A percentile compares a stretch with the other conserved stretches of the same genome.
Evolutionary conservation across 1,139 yeast genomes (phyloP).

Genomic region (Candida sanyaensis): DNA sequence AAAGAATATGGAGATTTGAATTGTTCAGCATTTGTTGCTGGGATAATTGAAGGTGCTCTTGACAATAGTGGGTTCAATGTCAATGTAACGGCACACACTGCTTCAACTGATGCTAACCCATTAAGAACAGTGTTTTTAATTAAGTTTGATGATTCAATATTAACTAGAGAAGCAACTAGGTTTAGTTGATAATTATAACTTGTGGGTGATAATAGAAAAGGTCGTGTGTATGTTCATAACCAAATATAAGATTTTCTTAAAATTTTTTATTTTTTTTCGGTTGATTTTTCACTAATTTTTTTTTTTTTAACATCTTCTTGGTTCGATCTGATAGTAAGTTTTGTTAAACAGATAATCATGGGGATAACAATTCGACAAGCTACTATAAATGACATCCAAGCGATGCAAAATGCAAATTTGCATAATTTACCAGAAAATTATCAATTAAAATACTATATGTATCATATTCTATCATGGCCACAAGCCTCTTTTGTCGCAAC

Average conservation of each 20-base stretch:
- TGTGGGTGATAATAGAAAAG: background rate
- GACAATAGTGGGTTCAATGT: constrained; percentile 83
- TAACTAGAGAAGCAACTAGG: constrained; percentile 52
- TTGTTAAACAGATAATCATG: constrained; percentile 35
- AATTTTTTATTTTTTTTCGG: background rate
- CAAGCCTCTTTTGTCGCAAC: constrained; percentile 97
- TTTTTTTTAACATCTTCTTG: background rate
- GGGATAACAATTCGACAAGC: constrained; percentile 91
- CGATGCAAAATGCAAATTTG: constrained; percentile 94
- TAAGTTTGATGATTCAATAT: constrained; percentile 65
- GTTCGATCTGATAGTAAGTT: background rate
- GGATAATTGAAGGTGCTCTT: constrained; percentile 86
- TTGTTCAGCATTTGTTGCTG: constrained; percentile 87
- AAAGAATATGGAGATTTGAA: constrained; percentile 77
- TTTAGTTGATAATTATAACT: background rate
- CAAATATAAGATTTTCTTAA: background rate
- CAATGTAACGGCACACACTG: constrained; percentile 84
- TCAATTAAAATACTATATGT: constrained; percentile 87
- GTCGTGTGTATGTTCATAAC: constrained; percentile 4
- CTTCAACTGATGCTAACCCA: constrained; percentile 64
- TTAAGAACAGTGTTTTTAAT: constrained; percentile 81
- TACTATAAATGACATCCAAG: constrained; percentile 81
- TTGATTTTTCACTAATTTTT: background rate
- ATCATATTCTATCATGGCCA: constrained; percentile 96
- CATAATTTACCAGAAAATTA: constrained; percentile 95